Evolutionary conservation across 305 asterid genomes (phyloP), one percentile per base, ranked within the genome.

Genomic region (Andrographis paniculata): DNA sequence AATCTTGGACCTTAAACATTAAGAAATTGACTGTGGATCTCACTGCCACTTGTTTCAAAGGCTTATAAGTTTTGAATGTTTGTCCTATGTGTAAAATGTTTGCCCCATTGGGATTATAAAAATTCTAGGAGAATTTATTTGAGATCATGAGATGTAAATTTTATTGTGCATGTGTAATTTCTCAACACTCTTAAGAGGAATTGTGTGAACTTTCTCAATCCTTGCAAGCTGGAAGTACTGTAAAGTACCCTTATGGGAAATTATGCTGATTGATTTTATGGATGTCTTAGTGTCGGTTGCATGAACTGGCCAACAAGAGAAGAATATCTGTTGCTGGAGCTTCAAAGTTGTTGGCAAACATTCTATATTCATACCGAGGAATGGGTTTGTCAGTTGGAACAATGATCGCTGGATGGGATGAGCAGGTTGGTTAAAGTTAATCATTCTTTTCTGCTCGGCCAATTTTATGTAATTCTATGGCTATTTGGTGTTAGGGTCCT

Each of bases 401-500:
- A 20, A 89, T 89, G 98, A 89, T 89, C 42, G 95, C 98, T 47
- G 98, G 98, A 55, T 89, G 94, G 95, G 98, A 89, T 69, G 98
- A 89, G 56, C 72, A 74, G 95, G 98, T 89, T 20, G 47, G 27
- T 16, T 50, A 48, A 53, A 37, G 21, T 38, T 42, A 49, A 28
- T 37, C 49, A 11, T 5, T 46, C 40, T 5, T 17, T 16, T 9
- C 19, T 45, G 19, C 13, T 9, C 37, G 6, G 22, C 8, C 15
- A 12, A 1, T 12, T 36, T 20, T 21, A 14, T 27, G 37, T 59
- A 44, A 50, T 40, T n/a, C 38, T 35, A 51, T 20, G 46, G 37
- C 30, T 48, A 21, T 56, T 59, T 64, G 53, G 24, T 55, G 48
- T 53, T 27, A 91, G 99, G 99, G 99, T 52, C 95, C 96, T 46